Conservation (phyloP, 805 yeast species). For the Candida sanyiensis region DNA sequence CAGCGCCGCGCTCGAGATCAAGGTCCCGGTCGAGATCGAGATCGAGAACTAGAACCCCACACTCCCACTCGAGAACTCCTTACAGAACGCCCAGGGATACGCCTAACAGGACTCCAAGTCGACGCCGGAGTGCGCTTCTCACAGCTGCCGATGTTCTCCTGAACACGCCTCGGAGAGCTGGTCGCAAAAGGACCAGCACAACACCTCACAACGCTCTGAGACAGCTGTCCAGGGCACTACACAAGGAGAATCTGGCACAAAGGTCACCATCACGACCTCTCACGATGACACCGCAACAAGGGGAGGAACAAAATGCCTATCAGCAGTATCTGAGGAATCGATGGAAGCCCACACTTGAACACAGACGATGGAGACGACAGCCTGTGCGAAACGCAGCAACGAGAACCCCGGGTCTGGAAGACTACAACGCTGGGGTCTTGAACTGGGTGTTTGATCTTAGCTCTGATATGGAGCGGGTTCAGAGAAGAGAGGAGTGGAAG, state of each 20-base stretch:
- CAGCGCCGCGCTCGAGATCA: too few species aligned
- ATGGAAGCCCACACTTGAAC: too few species aligned
- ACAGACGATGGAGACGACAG: too few species aligned
- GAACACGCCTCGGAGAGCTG: conserved; percentile 19
- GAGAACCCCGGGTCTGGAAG: too few species aligned
- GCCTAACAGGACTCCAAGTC: conserved; percentile 15
- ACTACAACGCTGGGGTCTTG: too few species aligned
- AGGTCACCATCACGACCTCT: too few species aligned
- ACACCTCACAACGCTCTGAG: conserved; percentile 22
- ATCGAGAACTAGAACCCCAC: conserved; percentile 2
- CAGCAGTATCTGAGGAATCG: not conserved
- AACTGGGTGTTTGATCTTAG: too few species aligned
- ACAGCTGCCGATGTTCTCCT: conserved; percentile 17
- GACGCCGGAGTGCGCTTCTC: conserved; percentile 22
- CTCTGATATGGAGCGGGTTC: too few species aligned
- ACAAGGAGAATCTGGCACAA: conserved; percentile 6
- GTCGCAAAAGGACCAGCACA: conserved; percentile 13
- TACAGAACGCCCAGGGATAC: conserved; percentile 22
- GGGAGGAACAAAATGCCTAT: not conserved
- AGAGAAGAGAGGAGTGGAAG: too few species aligned
- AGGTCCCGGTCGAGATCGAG: too few species aligned
- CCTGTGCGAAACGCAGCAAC: too few species aligned
- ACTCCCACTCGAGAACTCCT: conserved; percentile 4
- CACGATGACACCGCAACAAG: not conserved
- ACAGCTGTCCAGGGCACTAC: conserved; percentile 20